These are phyloP conservation scores for Euphrasia confusa DNA, from an alignment of 257 asterid genomes.

Conservation along the genomic window DNA sequence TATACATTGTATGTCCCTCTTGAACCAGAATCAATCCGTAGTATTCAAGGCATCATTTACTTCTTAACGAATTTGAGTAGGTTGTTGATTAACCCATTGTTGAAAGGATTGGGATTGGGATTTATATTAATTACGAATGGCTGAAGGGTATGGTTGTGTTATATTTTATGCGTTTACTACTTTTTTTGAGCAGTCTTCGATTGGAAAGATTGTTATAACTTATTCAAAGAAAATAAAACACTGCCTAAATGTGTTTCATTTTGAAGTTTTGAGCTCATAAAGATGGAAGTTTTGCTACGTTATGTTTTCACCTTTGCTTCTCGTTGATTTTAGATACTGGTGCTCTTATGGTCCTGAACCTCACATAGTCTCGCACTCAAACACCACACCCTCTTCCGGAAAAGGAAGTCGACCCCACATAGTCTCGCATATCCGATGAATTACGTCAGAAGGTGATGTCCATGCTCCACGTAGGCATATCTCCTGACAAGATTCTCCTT, in stretches of 20 bases:
- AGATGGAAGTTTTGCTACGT: too few relatives aligned
- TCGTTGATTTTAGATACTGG: conserved; percentile 41
- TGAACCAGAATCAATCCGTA: conserved; percentile 15
- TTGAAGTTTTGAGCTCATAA: too few relatives aligned
- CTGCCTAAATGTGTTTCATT: background rate
- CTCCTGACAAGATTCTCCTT: too few relatives aligned
- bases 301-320: too few relatives aligned
- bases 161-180: background rate
- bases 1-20: conserved; percentile 37
- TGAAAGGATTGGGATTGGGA: background rate
- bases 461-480: too few relatives aligned
- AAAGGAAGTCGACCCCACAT: conserved; percentile 64
- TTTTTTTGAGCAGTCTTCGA: too few relatives aligned
- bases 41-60: background rate
- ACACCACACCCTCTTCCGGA: conserved; percentile 42
- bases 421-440: too few relatives aligned
- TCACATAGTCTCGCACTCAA: conserved; percentile 42
- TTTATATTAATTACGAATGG: too few relatives aligned
- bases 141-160: background rate
- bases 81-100: background rate
- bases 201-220: too few relatives aligned
- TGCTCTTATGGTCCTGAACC: conserved; percentile 62
- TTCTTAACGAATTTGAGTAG: too few relatives aligned
- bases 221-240: background rate
- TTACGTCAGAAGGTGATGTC: too few relatives aligned